These are phyloP conservation scores for Coriaria nepalensis DNA, from an alignment of 306 rosid species.

Conservation along the genomic window DNA sequence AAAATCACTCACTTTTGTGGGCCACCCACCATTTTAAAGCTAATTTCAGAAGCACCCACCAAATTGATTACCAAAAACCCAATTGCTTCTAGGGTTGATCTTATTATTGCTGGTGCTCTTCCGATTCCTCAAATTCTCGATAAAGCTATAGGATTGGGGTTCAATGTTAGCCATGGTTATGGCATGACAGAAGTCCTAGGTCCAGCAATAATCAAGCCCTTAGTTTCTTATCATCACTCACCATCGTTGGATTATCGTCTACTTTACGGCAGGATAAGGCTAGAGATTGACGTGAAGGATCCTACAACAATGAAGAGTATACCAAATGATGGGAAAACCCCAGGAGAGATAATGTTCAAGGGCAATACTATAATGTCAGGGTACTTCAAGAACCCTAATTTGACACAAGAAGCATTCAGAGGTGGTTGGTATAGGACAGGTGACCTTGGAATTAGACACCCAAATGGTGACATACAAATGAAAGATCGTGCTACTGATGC, in stretches of 20 bases:
- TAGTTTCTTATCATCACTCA: slow-evolving; percentile 16
- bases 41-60: slow-evolving; percentile 24
- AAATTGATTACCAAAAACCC: slow-evolving; percentile 5
- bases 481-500: slow-evolving; percentile 60
- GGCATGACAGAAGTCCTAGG: slow-evolving; percentile 90
- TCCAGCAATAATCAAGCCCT: slow-evolving; percentile 39
- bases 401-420: slow-evolving; percentile 30
- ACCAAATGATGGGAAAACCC: slow-evolving; percentile 47
- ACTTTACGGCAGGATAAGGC: too few species aligned
- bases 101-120: slow-evolving; percentile 57
- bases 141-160: slow-evolving; percentile 42
- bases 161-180: slow-evolving; percentile 56
- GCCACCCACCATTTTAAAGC: slow-evolving; percentile 45
- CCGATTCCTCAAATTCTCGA: slow-evolving; percentile 34
- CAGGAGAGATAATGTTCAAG: slow-evolving; percentile 68
- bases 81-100: slow-evolving; percentile 30
- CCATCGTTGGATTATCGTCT: too few species aligned
- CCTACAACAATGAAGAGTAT: slow-evolving; percentile 39
- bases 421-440: slow-evolving; percentile 79
- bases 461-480: slow-evolving; percentile 41
- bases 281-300: slow-evolving; percentile 64
- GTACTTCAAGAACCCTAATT: slow-evolving; percentile 38
- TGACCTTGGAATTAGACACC: slow-evolving; percentile 42
- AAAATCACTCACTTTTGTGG: slow-evolving; percentile 65
- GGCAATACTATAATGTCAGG: slow-evolving; percentile 58